These are phyloP conservation scores for Arxiozyma heterogenica DNA, from an alignment of 1,139 yeast species.

Conservation along the genomic window DNA sequence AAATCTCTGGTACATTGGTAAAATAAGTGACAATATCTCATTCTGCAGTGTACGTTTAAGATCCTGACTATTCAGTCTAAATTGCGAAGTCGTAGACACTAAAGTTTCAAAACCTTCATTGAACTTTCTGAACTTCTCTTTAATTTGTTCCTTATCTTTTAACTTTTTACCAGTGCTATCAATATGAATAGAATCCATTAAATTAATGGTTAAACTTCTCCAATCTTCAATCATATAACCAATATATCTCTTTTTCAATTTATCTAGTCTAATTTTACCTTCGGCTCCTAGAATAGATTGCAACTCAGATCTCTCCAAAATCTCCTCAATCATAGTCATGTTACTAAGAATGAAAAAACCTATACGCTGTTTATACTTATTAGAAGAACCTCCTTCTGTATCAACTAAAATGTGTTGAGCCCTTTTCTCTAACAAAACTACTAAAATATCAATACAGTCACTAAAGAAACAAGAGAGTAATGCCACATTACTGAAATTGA, in stretches of 20 bases:
- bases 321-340: conserved; percentile 64
- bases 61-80: conserved; percentile 56
- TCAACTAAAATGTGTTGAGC: conserved; percentile 35
- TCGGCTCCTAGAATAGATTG: conserved; percentile 44
- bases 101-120: conserved; percentile 77
- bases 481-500: conserved; percentile 36
- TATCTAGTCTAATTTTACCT: conserved; percentile 59
- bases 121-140: conserved; percentile 75
- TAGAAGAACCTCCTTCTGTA: conserved; percentile 10
- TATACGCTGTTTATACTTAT: conserved; percentile 33
- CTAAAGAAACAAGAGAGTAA: conserved; percentile 57
- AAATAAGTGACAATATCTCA: conserved; percentile 44
- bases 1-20: conserved; percentile 77
- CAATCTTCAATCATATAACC: conserved; percentile 75
- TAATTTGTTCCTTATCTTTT: conserved; percentile 75
- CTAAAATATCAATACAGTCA: conserved; percentile 67
- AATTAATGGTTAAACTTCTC: conserved; percentile 67
- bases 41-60: conserved; percentile 39
- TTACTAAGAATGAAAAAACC: conserved; percentile 72
- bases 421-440: conserved; percentile 49
- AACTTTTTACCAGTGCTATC: conserved; percentile 40
- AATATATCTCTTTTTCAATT: conserved; percentile 64
- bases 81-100: conserved; percentile 51
- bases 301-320: conserved; percentile 53
- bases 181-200: conserved; percentile 61